Percentiles rank a stretch among this genome's conserved stretches.
Evolutionary conservation across 2,329 filamentous ascomycete genomes (phyloP).

Genomic region (Sarocladium strictum): DNA sequence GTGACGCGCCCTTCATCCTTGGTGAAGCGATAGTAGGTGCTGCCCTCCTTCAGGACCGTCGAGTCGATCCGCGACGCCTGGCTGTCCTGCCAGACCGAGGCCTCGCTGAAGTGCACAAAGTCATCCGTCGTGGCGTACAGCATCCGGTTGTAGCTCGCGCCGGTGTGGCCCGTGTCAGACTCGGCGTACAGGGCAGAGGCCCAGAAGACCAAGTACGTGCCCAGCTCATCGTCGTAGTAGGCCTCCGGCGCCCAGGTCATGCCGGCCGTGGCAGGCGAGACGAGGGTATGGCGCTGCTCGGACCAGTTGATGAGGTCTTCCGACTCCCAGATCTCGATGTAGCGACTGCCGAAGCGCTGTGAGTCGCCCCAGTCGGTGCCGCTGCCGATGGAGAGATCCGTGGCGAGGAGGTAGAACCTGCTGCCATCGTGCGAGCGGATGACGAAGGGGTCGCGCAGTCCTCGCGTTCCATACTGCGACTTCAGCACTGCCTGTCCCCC

Average conservation of each 20-base stretch:
- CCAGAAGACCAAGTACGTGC: conserved; percentile 41
- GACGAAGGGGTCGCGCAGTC: conserved; percentile 46
- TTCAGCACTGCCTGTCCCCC: conserved; percentile 37
- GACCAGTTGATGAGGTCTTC: conserved; percentile 45
- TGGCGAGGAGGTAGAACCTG: conserved; percentile 47
- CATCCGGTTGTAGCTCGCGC: conserved; percentile 44
- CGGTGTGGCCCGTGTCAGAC: conserved; percentile 33
- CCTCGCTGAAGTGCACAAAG: conserved; percentile 42
- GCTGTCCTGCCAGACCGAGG: conserved; percentile 45
- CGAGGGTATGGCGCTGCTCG: conserved; percentile 40
- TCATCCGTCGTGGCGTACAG: conserved; percentile 44
- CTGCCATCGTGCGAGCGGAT: conserved; percentile 43
- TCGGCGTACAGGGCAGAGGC: conserved; percentile 35
- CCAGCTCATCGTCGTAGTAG: conserved; percentile 38
- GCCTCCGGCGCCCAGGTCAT: conserved; percentile 48
- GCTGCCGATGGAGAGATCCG: conserved; percentile 47
- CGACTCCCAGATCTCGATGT: conserved; percentile 48
- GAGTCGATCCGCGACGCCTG: conserved; percentile 46
- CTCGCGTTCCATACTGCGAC: conserved; percentile 40
- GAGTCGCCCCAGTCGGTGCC: conserved; percentile 46
- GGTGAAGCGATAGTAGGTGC: conserved; percentile 45
- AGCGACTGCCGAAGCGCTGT: conserved; percentile 40
- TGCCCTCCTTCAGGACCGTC: conserved; percentile 37
- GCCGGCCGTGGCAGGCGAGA: conserved; percentile 42
- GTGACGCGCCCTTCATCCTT: conserved; percentile 47